phyloP scores from a whole-genome alignment of 2,329 filamentous ascomycete species.

The Chlorencoelia australis region DNA sequence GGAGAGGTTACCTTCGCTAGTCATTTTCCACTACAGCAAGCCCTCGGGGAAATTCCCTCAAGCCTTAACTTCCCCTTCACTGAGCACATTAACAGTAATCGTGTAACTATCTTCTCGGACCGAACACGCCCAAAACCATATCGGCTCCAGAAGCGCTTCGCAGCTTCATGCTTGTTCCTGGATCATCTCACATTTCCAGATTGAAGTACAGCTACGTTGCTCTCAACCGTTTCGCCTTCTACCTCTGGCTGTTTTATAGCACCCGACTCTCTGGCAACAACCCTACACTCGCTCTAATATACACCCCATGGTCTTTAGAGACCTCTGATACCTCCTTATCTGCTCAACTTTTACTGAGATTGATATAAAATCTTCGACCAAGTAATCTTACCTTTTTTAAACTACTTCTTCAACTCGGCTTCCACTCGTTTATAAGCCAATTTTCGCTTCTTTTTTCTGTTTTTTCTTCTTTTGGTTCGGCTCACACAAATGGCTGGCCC shows the following conservation, averaged over 20 bases:
- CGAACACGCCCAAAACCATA: too few relatives aligned
- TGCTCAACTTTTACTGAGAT: constrained; percentile 11
- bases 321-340: constrained; percentile 10
- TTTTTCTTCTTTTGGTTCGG: constrained; percentile 12
- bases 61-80: too few relatives aligned
- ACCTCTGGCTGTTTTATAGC: constrained; percentile 15
- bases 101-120: too few relatives aligned
- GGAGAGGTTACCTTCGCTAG: too few relatives aligned
- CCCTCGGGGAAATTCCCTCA: too few relatives aligned
- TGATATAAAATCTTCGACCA: constrained; percentile 4
- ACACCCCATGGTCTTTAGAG: constrained; percentile 21
- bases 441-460: constrained; percentile 23
- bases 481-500: constrained; percentile 71
- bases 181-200: too few relatives aligned
- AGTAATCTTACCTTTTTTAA: constrained; percentile 9
- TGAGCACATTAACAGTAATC: too few relatives aligned
- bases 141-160: too few relatives aligned
- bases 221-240: constrained; percentile 19
- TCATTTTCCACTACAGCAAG: too few relatives aligned
- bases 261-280: constrained; percentile 19
- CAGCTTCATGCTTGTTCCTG: constrained; percentile 19
- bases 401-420: constrained; percentile 23
- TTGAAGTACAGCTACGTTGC: constrained; percentile 21
- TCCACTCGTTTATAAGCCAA: constrained; percentile 29
- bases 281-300: constrained; percentile 24